Evolutionary conservation across 2,329 filamentous ascomycete species (phyloP).

Genomic region (Penicillium thymicola): DNA sequence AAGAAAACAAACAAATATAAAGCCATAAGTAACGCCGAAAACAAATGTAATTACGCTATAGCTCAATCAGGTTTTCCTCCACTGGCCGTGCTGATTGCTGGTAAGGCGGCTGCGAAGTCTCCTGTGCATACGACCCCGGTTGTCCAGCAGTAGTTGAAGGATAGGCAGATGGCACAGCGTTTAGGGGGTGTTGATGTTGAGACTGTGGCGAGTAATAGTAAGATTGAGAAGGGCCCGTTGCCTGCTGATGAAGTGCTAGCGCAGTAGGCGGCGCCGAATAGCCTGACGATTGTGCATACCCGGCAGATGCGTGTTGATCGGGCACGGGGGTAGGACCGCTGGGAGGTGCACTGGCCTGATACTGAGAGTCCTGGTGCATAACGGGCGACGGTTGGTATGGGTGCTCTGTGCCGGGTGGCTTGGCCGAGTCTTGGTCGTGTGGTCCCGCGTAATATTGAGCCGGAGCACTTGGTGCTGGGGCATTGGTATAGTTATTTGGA

Average conservation of each 20-base stretch:
- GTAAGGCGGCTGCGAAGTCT: slow-evolving; percentile 13
- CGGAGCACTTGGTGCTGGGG: slow-evolving; percentile 6
- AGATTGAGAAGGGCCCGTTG: slow-evolving; percentile 17
- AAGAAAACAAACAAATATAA: slow-evolving; percentile 1
- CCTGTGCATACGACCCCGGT: slow-evolving; percentile 19
- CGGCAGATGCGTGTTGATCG: slow-evolving; percentile 13
- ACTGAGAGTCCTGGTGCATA: slow-evolving; percentile 21
- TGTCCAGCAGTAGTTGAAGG: slow-evolving; percentile 17
- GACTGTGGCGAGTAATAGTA: slow-evolving; percentile 18
- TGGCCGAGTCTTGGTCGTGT: slow-evolving; percentile 9
- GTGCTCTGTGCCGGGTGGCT: slow-evolving; percentile 12
- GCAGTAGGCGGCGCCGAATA: slow-evolving; percentile 15
- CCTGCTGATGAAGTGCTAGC: slow-evolving; percentile 12
- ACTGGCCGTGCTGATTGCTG: slow-evolving; percentile 19
- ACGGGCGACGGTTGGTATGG: slow-evolving; percentile 20
- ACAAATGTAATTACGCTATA: slow-evolving; percentile 17
- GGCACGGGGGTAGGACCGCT: slow-evolving; percentile 8
- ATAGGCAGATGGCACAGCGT: slow-evolving; percentile 14
- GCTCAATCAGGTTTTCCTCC: slow-evolving; percentile 27
- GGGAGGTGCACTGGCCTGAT: slow-evolving; percentile 17
- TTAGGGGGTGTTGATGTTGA: slow-evolving; percentile 12
- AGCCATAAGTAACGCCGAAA: slow-evolving; percentile 2
- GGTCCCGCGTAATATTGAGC: slow-evolving; percentile 18
- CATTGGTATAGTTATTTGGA: slow-evolving; percentile 9
- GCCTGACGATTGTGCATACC: slow-evolving; percentile 15